Evolutionary conservation across 1,284 basidiomycete species (phyloP), one percentile per base, ranked within the genome.

Genomic region (Pisolithus thermaeus): DNA sequence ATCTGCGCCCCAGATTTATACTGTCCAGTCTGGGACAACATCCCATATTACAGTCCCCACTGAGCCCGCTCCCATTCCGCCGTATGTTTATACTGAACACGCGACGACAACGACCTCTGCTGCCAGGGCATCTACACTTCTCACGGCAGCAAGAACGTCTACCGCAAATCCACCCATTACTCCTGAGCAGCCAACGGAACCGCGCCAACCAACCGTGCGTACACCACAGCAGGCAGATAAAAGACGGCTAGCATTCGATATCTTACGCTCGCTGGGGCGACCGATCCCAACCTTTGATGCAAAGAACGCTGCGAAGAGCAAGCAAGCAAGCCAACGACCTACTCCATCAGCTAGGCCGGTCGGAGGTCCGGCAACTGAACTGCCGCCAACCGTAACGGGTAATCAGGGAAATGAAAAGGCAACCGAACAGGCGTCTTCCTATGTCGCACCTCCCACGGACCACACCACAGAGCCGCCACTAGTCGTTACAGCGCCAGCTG

Each of bases 201-300:
- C 39, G 16, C 22, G 9, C 22, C 43, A 38, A 23, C n/a, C 41
- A 22, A 45, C 37, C 14, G 22, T 50, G 22, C 64, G 63, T 53
- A 67, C 67, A 1, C 73, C 74, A 3, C 64, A 63, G 28, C 63
- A 70, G 23, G 72, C 69, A 3, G 66, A 73, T 48, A 71, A 60
- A 52, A 63, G 58, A 18, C 71, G 69, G 35, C 61, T 77, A 20
- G 76, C 75, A 14, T 67, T 61, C 37, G 76, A 77, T 54, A 65
- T 77, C 22, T 52, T 77, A 14, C 68, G 68, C 4, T 70, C 74
- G 8, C 60, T 77, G 4, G 68, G 71, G 8, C 62, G 61, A 50
- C 57, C 22, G 9, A 12, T 30, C 1, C 50, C 55, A 9, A 49
- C 27, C 37, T 36, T 27, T 6, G 28, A 35, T 16, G 18, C 37